Conservation (phyloP, 331 rosid species). For the Erythrophleum ivorense region DNA sequence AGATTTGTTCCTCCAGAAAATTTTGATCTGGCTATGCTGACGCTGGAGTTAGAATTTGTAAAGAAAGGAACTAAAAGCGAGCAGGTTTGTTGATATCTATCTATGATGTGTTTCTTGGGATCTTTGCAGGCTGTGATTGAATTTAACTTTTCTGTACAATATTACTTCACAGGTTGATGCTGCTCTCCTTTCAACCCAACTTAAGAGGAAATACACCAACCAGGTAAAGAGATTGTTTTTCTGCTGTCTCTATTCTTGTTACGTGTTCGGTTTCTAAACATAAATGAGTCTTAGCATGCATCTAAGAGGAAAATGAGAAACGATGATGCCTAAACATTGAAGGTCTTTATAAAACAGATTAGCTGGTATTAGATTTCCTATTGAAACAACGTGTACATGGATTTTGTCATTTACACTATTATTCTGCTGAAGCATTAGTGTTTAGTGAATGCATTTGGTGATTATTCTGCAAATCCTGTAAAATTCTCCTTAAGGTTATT, state of each 20-base stretch:
- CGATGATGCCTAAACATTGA: too few species aligned
- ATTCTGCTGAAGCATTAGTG: too few species aligned
- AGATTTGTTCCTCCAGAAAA: conserved; percentile 78
- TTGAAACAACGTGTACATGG: too few species aligned
- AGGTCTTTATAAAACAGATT: too few species aligned
- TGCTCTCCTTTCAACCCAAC: conserved; percentile 63
- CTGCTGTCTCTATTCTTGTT: background rate
- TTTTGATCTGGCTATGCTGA: conserved; percentile 67
- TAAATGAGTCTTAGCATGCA: conserved; percentile 5
- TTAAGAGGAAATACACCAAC: conserved; percentile 60
- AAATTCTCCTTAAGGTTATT: too few species aligned
- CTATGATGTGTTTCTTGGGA: background rate
- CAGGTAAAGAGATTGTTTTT: conserved; percentile 61
- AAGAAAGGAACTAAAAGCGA: conserved; percentile 72
- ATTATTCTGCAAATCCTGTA: too few species aligned
- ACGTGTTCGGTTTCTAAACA: background rate
- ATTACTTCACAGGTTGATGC: conserved; percentile 75
- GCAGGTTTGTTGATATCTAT: conserved; percentile 61
- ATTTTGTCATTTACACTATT: too few species aligned
- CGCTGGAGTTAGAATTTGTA: conserved; percentile 78
- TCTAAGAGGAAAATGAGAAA: too few species aligned
- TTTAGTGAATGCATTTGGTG: too few species aligned
- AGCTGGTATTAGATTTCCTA: too few species aligned
- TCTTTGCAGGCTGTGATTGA: too few species aligned
- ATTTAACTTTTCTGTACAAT: too few species aligned